These are phyloP conservation scores for Fusarium globosum DNA, from an alignment of 2,329 filamentous ascomycete species.

Conservation along the genomic window DNA sequence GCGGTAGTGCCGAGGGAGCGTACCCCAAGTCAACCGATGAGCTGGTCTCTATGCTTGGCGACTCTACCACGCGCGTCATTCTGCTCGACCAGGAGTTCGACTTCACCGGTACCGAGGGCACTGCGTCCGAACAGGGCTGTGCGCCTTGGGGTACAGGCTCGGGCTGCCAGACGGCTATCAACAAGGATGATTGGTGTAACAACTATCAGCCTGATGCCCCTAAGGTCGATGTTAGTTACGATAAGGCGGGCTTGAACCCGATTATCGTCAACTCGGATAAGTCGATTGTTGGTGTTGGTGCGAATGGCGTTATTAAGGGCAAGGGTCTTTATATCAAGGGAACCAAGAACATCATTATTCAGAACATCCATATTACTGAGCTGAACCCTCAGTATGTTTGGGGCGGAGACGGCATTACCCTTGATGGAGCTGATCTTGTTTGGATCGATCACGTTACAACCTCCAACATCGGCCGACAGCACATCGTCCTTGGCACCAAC, in stretches of 20 bases:
- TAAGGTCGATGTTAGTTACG: constrained; percentile 57
- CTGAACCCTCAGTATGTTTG: constrained; percentile 69
- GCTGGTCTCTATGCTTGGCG: constrained; percentile 69
- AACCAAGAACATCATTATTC: constrained; percentile 68
- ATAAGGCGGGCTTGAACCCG: constrained; percentile 62
- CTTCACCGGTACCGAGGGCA: constrained; percentile 67
- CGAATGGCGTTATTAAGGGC: constrained; percentile 65
- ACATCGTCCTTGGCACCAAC: constrained; percentile 67
- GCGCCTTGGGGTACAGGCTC: constrained; percentile 67
- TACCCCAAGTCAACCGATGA: constrained; percentile 66
- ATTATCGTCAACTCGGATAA: constrained; percentile 68
- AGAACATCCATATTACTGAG: constrained; percentile 66
- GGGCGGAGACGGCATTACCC: constrained; percentile 68
- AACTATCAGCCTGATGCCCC: constrained; percentile 67
- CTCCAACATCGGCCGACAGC: constrained; percentile 68
- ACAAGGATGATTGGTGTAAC: constrained; percentile 67
- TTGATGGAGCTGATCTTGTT: constrained; percentile 58
- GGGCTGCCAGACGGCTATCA: constrained; percentile 68
- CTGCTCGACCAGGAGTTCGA: constrained; percentile 67
- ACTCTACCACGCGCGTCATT: constrained; percentile 65
- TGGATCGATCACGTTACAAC: constrained; percentile 68
- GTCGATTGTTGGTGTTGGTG: constrained; percentile 64
- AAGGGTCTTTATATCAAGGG: constrained; percentile 62
- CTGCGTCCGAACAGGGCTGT: constrained; percentile 63
- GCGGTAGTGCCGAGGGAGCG: constrained; percentile 68